These are phyloP conservation scores for Acanthamoeba quina DNA, from an alignment of 208 protist genomes.

Conservation along the genomic window DNA sequence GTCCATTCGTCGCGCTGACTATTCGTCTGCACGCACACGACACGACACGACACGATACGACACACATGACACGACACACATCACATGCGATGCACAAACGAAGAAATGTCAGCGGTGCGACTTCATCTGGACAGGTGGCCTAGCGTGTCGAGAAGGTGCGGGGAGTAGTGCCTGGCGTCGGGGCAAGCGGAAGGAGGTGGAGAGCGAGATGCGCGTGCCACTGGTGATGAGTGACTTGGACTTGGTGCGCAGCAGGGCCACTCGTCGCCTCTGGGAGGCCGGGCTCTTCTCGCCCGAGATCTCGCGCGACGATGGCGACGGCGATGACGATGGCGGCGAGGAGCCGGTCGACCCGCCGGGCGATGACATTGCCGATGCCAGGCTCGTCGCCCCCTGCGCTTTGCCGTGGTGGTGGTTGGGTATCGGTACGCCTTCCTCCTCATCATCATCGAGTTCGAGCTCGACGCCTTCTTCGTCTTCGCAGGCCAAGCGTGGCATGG, in stretches of 20 bases:
- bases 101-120: no score
- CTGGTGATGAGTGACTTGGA: conserved; percentile 41
- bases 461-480: not conserved
- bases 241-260: conserved; percentile 45
- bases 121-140: not conserved
- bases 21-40: not conserved
- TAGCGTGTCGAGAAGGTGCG: not conserved
- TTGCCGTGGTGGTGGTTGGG: no score
- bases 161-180: conserved; percentile 6
- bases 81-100: no score
- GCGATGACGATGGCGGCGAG: not conserved
- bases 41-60: not conserved
- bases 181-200: conserved; percentile 39
- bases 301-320: not conserved
- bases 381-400: no score
- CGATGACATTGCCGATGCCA: no score
- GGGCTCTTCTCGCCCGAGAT: not conserved
- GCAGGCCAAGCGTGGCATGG: no score
- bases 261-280: not conserved
- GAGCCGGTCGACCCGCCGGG: no score
- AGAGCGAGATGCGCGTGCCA: conserved; percentile 2
- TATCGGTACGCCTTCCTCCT: no score
- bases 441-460: not conserved
- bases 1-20: conserved; percentile 10
- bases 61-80: not conserved